These are phyloP conservation scores for Phytophthora quininea DNA, from an alignment of 352 stramenopile species.

Conservation along the genomic window DNA sequence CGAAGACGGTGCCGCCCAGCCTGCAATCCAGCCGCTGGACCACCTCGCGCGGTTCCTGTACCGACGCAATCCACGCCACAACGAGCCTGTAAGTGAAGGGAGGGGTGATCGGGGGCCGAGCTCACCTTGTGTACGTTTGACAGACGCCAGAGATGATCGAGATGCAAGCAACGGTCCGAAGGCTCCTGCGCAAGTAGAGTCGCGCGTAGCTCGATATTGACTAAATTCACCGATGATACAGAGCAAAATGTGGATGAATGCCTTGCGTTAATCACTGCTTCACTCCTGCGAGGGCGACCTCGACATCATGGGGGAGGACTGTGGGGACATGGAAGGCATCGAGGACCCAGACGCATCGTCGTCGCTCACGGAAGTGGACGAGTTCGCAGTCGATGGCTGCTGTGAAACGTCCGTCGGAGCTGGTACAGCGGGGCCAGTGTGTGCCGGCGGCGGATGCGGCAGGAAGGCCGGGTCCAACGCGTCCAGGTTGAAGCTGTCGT, in stretches of 20 bases:
- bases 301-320: conserved; percentile 65
- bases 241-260: not conserved
- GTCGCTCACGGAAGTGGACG: conserved; percentile 43
- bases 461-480: conserved; percentile 40
- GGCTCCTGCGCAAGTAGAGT: conserved; percentile 44
- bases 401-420: conserved; percentile 28
- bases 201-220: not conserved
- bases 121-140: not conserved
- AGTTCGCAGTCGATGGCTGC: conserved; percentile 53
- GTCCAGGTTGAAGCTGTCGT: conserved; percentile 64
- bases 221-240: conserved; percentile 1
- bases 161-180: conserved; percentile 40
- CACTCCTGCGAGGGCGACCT: conserved; percentile 57
- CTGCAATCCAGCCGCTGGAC: conserved; percentile 61
- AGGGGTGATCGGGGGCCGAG: not conserved
- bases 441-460: conserved; percentile 28
- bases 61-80: conserved; percentile 66
- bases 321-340: conserved; percentile 59
- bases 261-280: conserved; percentile 20
- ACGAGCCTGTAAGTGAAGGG: conserved; percentile 43
- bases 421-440: not conserved
- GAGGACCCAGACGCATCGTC: conserved; percentile 64
- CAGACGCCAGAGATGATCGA: conserved; percentile 40
- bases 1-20: conserved; percentile 42
- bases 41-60: conserved; percentile 72